Base-by-base conservation (phyloP, 164 flowering plant species). In the Akebia trifoliata region DNA sequence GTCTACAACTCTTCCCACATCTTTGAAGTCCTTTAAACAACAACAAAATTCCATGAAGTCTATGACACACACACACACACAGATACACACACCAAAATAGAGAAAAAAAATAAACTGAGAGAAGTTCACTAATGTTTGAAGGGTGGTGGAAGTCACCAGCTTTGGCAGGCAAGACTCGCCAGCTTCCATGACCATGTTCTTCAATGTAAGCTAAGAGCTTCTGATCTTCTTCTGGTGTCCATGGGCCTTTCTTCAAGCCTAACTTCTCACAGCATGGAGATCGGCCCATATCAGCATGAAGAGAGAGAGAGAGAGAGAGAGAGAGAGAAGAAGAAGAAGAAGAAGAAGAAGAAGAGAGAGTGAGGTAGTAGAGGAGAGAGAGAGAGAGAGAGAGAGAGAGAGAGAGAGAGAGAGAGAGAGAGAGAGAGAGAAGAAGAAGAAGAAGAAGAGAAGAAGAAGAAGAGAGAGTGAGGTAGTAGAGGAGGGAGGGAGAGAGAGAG, bases 211-310 rank as follows among this genome's bases (percentile, higher is more conserved):
- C 95, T n/a, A 91, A 70, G 60, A 91, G 96, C 63, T 87, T 91
- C 61, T 87, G 91, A 61, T 91, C 97, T 75, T 90, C 97, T 69
- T 90, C 95, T 6, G 97, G 95, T 2, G 97, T 90, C 97, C 97
- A 90, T 26, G 97, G 93, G 0, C 97, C 95, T 77, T 87, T 90
- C 84, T 87, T 90, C 76, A 90, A 63, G 0, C 97, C 97, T 2
- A 86, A 83, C 56, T 87, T 90, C 57, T 90, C 59, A 40, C 59
- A 55, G 38, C 59, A 55, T 12, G 59, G 59, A 39, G 66, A 51
- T 24, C 58, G 29, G 0, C 58, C 57, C 57, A 61, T 53, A 28
- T n/a, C n/a, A n/a, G n/a, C n/a, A 8, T 14, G 20, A 28, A 12
- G 22, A 2, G 18, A 24, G 58, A 24, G 28, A 34, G 51, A 10